Base-by-base conservation (phyloP, 2,329 filamentous ascomycete genomes). In the Graphilbum fragrans region DNA sequence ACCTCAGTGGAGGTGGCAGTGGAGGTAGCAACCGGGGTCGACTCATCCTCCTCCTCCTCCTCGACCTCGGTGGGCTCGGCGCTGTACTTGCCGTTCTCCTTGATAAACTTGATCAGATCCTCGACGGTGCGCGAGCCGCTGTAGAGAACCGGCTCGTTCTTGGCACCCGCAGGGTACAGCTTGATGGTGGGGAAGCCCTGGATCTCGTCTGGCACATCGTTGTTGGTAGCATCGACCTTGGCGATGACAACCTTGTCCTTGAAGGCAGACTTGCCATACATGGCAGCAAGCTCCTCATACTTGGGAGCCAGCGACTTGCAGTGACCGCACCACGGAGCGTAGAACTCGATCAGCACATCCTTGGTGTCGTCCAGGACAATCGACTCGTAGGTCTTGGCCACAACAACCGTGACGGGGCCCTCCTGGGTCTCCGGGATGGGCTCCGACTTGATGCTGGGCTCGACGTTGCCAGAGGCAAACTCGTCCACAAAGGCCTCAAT, bases 131-230 rank as follows among this genome's bases (percentile, higher is more conserved):
- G 86, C 50, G 81, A 76, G 54, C 92, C 92, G 50, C 72, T 74
- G 77, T 95, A 98, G 54, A 86, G 86, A 49, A 95, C 64, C 45
- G 92, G 85, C 52, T 78, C 70, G 57, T 74, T 72, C 80, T 98
- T 98, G 65, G 74, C 73, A 56, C 87, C 88, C 54, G 92, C 92
- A 50, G 86, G 77, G 82, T 79, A 98, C 52, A 98, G 77, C 77
- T 96, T 96, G 77, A 98, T 95, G 62, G 92, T 98, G 44, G 92
- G 92, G 82, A 98, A 98, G 50, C 92, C 92, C 64, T 86, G 77
- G 58, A 98, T 86, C 69, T 94, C 86, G 64, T 96, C 90, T 44
- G 92, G 92, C 44, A 96, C 86, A 55, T 98, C 92, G 70, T 98
- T 98, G 68, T 69, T 66, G 48, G 92, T 98, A 45, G 92, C 92